Percentiles rank a stretch among this genome's conserved stretches.
phyloP scores from a whole-genome alignment of 768 basidiomycete species.

The Lactarius indigo region DNA sequence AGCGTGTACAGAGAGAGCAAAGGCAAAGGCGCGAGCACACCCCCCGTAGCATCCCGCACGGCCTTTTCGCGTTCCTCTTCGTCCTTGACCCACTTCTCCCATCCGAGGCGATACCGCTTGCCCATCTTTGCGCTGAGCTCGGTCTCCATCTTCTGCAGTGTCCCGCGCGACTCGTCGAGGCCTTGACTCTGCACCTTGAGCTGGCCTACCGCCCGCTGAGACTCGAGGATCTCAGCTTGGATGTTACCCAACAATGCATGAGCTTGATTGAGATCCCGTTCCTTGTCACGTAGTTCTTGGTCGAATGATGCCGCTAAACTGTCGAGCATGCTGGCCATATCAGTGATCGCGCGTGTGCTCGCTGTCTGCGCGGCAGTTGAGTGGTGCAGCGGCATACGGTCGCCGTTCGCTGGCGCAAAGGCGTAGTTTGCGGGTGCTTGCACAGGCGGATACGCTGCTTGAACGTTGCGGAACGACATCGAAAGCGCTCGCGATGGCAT shows the following conservation, averaged over 20 bases:
- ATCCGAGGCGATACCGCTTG: slow-evolving; percentile 76
- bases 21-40: slow-evolving; percentile 46
- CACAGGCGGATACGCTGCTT: slow-evolving; percentile 53
- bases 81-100: slow-evolving; percentile 89
- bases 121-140: slow-evolving; percentile 76
- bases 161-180: slow-evolving; percentile 54
- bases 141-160: slow-evolving; percentile 58
- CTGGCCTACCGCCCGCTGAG: slow-evolving; percentile 68
- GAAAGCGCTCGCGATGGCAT: slow-evolving; percentile 61
- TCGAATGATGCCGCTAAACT: slow-evolving; percentile 88
- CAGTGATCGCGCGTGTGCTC: slow-evolving; percentile 78
- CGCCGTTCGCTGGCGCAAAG: slow-evolving; percentile 51
- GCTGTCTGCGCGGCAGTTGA: slow-evolving; percentile 84
- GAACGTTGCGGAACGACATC: slow-evolving; percentile 73
- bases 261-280: slow-evolving; percentile 87
- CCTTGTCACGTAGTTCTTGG: slow-evolving; percentile 86
- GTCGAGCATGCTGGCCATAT: slow-evolving; percentile 83
- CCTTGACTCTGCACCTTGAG: slow-evolving; percentile 67
- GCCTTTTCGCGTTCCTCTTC: slow-evolving; percentile 74
- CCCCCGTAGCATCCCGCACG: slow-evolving; percentile 61
- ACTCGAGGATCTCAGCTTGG: slow-evolving; percentile 86
- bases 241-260: slow-evolving; percentile 82
- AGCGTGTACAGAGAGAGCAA: slow-evolving; percentile 37
- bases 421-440: slow-evolving; percentile 40
- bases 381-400: slow-evolving; percentile 74